Base-by-base conservation (phyloP, 495 filamentous ascomycete species). In the Rusavskia elegans region DNA sequence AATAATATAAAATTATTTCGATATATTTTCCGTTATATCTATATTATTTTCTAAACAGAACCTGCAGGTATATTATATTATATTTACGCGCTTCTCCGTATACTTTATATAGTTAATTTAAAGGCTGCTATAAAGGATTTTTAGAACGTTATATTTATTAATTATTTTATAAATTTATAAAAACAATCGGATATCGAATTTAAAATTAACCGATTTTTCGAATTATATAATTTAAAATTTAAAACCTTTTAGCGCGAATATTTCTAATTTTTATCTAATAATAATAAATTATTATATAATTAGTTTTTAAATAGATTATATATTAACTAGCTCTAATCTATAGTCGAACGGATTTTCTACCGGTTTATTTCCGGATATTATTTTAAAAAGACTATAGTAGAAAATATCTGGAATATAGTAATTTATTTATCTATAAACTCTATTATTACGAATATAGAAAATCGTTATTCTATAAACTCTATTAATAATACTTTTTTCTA, bases 401-500 rank as follows among this genome's bases (percentile, higher is more conserved):
- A 50, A 16, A 21, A 30, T 50, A 50, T 50, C 19, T 56, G 45
- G 42, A 40, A 38, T 37, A 53, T 50, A 50, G 46, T 49, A 37
- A 32, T 49, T 16, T 56, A 40, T 40, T n/a, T n/a, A n/a, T n/a
- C n/a, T n/a, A n/a, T n/a, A n/a, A n/a, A n/a, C n/a, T n/a, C n/a
- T n/a, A n/a, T n/a, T n/a, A n/a, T n/a, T n/a, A n/a, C n/a, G n/a
- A n/a, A n/a, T n/a, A n/a, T n/a, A n/a, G n/a, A n/a, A n/a, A n/a
- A n/a, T n/a, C n/a, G n/a, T n/a, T n/a, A n/a, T n/a, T n/a, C n/a
- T n/a, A n/a, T n/a, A n/a, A 3, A 4, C 3, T 16, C 38, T 16
- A 44, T 1, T 44, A 25, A 45, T 38, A 36, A 50, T 50, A 49
- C 13, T 51, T 53, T 53, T 57, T 57, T 50, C 48, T 35, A 55